Base-by-base conservation (phyloP, 805 yeast genomes). In the Nakazawaea wyomingensis region DNA sequence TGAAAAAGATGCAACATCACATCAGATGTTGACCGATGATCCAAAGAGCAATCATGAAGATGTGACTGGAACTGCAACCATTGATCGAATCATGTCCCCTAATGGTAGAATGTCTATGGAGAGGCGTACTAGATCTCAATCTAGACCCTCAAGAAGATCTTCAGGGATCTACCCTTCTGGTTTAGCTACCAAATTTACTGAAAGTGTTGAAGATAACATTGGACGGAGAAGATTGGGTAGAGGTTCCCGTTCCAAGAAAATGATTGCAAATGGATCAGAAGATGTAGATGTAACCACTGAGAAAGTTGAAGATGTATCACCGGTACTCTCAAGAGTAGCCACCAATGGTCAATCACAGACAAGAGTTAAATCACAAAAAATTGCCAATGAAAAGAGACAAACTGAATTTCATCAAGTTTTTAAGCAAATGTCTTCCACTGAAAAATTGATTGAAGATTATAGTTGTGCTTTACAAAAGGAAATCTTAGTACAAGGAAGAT, bases 401-500 rank as follows among this genome's bases (percentile, higher is more conserved):
- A 65, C 66, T 17, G 80, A 80, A 18, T 81, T 81, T 56, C 87
- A 80, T 54, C 72, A 70, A 37, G 53, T 72, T 13, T 82, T 82
- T 58, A 72, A 76, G 34, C 71, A 72, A 34, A 54, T 82, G 1
- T 74, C 78, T 3, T 44, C 60, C 1, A 58, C 54, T 21, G 90
- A 82, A 51, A 59, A 67, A 24, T 64, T 81, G n/a, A 65, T 82
- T 32, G 78, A 72, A 21, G 87, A 80, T 49, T 77, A 65, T 52
- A 70, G 78, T 16, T 82, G 89, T 62, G 89, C 89, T 0, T 64
- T 74, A 24, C 78, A 80, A 16, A 69, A 74, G 41, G 89, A 83
- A 50, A 78, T 83, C 31, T 60, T 83, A 26, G 68, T 80, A 14
- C 90, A 83, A 48, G 90, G 90, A 14, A 70, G 75, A 48, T 54